phyloP scores from a whole-genome alignment of 495 filamentous ascomycete genomes.

The Darksidea phi region DNA sequence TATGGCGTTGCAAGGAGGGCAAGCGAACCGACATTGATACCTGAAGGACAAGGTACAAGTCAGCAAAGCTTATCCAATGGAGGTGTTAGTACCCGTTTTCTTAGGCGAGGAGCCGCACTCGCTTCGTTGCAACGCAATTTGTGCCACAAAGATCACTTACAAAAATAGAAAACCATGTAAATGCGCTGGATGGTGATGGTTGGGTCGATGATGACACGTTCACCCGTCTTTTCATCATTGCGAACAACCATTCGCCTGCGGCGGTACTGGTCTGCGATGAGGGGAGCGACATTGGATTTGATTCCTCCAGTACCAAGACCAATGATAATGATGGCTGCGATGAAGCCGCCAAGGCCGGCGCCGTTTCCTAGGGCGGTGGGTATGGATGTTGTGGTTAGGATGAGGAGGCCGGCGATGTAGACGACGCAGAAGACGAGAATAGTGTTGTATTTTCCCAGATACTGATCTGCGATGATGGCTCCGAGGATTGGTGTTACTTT shows the following conservation, averaged over 20 bases:
- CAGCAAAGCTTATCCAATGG: no score
- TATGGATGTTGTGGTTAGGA: constrained; percentile 43
- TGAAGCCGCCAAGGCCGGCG: constrained; percentile 39
- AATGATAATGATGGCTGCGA: constrained; percentile 52
- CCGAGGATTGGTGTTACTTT: constrained; percentile 56
- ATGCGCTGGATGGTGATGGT: constrained; percentile 71
- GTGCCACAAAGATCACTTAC: no score
- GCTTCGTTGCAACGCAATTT: no score
- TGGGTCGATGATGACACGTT: constrained; percentile 74
- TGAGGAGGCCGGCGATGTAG: constrained; percentile 46
- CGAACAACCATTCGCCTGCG: constrained; percentile 59
- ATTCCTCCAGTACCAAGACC: constrained; percentile 69
- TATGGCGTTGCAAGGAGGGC: constrained; percentile 64
- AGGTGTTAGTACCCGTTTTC: no score
- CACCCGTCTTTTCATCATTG: constrained; percentile 57
- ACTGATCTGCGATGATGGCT: constrained; percentile 63
- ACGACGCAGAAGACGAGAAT: constrained; percentile 57
- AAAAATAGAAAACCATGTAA: constrained; percentile 66
- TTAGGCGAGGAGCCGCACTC: no score
- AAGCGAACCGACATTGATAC: constrained; percentile 75
- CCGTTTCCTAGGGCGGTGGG: constrained; percentile 39
- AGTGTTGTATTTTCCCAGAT: constrained; percentile 68
- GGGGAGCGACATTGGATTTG: constrained; percentile 67
- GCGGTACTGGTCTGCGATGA: constrained; percentile 73
- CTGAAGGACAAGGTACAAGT: no score